Percentiles rank a stretch among this genome's conserved stretches.
These are phyloP conservation scores for Mortierella claussenii DNA, from an alignment of 192 early-diverging fungal species.

Conservation along the genomic window DNA sequence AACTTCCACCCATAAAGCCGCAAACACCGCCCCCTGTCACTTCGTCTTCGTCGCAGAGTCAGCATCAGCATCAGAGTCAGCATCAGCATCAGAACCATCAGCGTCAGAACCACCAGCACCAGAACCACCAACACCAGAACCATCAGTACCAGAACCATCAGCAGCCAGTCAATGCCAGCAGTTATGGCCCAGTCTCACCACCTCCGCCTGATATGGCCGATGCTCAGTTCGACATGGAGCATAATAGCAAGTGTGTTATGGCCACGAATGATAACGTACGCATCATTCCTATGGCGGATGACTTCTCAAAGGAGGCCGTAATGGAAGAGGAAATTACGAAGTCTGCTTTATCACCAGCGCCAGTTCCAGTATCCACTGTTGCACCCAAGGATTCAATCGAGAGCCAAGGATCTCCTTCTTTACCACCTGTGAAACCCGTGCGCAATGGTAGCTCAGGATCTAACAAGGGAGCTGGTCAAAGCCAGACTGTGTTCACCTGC, in stretches of 20 bases:
- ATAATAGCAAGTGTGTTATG: slow-evolving; percentile 39
- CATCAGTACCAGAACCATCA: not conserved
- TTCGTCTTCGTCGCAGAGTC: not conserved
- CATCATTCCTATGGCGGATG: slow-evolving; percentile 10
- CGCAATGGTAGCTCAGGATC: not conserved
- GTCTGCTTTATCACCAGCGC: not conserved
- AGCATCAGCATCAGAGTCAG: not conserved
- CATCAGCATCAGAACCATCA: not conserved
- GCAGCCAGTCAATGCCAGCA: not conserved
- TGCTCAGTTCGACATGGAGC: slow-evolving; percentile 2
- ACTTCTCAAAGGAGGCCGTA: slow-evolving; percentile 18
- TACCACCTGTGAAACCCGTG: slow-evolving; percentile 1
- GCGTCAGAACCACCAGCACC: not conserved
- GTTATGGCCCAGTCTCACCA: not conserved
- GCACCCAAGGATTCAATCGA: not conserved
- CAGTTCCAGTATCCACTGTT: not conserved
- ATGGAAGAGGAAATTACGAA: not conserved
- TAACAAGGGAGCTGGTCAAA: not conserved
- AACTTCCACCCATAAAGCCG: slow-evolving; percentile 29
- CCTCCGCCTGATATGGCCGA: not conserved
- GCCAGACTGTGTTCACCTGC: slow-evolving; percentile 30
- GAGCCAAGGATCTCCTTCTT: not conserved
- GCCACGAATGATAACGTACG: slow-evolving; percentile 19
- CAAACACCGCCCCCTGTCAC: not conserved
- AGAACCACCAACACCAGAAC: not conserved